phyloP scores from a whole-genome alignment of 768 basidiomycete genomes.

The Grammothele lineata region DNA sequence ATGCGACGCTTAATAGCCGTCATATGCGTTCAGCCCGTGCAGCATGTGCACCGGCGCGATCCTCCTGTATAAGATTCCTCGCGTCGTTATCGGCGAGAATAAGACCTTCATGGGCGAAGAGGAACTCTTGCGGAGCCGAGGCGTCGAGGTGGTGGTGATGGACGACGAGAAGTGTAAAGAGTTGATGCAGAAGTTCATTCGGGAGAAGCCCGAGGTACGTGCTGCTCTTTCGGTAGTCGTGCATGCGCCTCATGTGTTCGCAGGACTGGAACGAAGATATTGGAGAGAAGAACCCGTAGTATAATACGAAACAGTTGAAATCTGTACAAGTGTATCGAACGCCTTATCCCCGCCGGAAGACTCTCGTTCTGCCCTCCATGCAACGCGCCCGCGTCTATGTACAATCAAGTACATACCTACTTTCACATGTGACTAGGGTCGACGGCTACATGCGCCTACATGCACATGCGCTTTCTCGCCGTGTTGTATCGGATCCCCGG shows the following conservation, averaged over 20 bases:
- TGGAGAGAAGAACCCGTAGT: slow-evolving; percentile 31
- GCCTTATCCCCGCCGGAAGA: too few species aligned
- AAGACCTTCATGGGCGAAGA: slow-evolving; percentile 50
- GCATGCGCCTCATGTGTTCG: neutral
- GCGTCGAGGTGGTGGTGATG: slow-evolving; percentile 41
- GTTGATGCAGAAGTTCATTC: slow-evolving; percentile 55
- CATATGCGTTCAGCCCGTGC: slow-evolving; percentile 63
- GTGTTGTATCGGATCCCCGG: too few species aligned
- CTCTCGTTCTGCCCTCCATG: too few species aligned
- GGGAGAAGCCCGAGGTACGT: slow-evolving; percentile 49
- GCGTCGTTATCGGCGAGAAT: slow-evolving; percentile 66
- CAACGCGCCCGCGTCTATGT: too few species aligned
- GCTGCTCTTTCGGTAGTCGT: neutral
- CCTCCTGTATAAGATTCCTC: slow-evolving; percentile 57
- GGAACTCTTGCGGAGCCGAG: slow-evolving; percentile 44
- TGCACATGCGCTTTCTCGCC: too few species aligned
- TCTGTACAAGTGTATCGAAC: too few species aligned
- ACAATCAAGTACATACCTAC: too few species aligned
- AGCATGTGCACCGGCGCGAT: slow-evolving; percentile 64
- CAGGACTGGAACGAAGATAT: slow-evolving; percentile 63
- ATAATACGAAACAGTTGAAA: too few species aligned
- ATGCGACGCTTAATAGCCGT: too few species aligned
- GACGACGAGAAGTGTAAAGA: slow-evolving; percentile 47
- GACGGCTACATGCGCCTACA: too few species aligned
- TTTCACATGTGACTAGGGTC: too few species aligned